Base-by-base conservation (phyloP, 2,329 filamentous ascomycete genomes). In the Calycina herbarum region DNA sequence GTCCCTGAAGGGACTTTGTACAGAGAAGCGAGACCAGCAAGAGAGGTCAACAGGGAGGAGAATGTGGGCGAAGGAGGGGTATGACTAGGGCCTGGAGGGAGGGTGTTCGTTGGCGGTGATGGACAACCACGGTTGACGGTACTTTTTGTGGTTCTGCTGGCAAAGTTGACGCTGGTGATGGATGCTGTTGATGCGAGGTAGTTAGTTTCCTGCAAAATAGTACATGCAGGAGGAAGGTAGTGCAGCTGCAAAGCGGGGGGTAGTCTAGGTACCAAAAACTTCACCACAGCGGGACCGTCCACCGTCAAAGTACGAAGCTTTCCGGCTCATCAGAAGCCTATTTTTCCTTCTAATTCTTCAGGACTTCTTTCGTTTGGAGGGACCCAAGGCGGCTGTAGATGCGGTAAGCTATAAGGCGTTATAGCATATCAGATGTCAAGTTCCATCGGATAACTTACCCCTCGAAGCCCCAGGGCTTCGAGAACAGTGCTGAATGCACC, bases 41-140 rank as follows among this genome's bases (percentile, higher is more conserved):
- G 15, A 20, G 57, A 48, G 15, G 58, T 10, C 29, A 27, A 58
- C 33, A 5, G 54, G 31, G 33, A 35, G 31, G n/a, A 20, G 35
- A 33, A 48, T 31, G 20, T 31, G 45, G 61, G 24, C 33, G 5
- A 48, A 5, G 59, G 27, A 51, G 59, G 42, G 58, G 58, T 10
- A 40, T 42, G 17, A 42, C 29, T 17, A 24, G 54, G 6, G 17
- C 24, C 13, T 6, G 17, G 15, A 31, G 27, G 48, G 61, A 38
- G 60, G 64, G 64, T 59, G 57, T 66, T 66, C 57, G 64, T 62
- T 57, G 60, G 27, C 40, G n/a, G 29, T 61, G 61, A 24, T 24
- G 20, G 17, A 51, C 45, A 51, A 51, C 45, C 45, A 24, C 20
- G 45, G 45, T 24, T 51, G n/a, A 51, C 17, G 17, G n/a, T 5